Conservation (phyloP, 768 basidiomycete genomes). For the Lactarius hengduanensis region DNA sequence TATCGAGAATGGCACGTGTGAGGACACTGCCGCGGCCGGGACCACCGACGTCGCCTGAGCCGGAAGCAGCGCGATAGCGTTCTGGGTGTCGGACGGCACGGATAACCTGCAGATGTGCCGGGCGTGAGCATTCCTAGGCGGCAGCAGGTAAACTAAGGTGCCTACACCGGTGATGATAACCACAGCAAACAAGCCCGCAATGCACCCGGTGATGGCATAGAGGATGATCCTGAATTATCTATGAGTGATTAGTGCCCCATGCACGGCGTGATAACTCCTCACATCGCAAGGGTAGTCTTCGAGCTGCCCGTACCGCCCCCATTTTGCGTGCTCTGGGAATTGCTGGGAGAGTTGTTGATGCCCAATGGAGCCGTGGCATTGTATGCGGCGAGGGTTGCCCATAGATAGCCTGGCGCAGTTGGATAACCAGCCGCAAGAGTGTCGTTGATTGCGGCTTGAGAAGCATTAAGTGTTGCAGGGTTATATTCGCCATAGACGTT, state of each 20-base stretch:
- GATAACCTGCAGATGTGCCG: slow-evolving; percentile 53
- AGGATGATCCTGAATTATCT: slow-evolving; percentile 61
- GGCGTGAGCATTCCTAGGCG: neutral
- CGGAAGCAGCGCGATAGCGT: slow-evolving; percentile 61
- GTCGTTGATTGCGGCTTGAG: slow-evolving; percentile 41
- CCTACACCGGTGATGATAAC: slow-evolving; percentile 84
- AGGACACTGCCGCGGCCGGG: slow-evolving; percentile 39
- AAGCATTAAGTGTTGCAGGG: slow-evolving; percentile 59
- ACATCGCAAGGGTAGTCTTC: slow-evolving; percentile 66
- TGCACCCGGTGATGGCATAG: slow-evolving; percentile 86
- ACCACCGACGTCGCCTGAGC: slow-evolving; percentile 47
- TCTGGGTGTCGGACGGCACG: slow-evolving; percentile 86
- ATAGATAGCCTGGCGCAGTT: slow-evolving; percentile 57
- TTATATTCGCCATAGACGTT: slow-evolving; percentile 57
- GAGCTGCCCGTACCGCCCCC: neutral
- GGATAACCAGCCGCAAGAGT: slow-evolving; percentile 46
- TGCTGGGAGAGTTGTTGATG: slow-evolving; percentile 26
- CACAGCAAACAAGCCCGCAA: slow-evolving; percentile 78
- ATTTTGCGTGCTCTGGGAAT: slow-evolving; percentile 30
- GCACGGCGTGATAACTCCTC: slow-evolving; percentile 28
- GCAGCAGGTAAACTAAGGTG: slow-evolving; percentile 13
- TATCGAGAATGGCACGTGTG: slow-evolving; percentile 90
- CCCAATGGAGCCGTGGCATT: slow-evolving; percentile 51
- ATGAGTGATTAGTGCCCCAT: slow-evolving; percentile 13
- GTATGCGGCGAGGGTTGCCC: slow-evolving; percentile 64